Percentiles rank a stretch among this genome's conserved stretches.
Conservation (phyloP, 257 asterid genomes). For the Eucommia ulmoides region DNA sequence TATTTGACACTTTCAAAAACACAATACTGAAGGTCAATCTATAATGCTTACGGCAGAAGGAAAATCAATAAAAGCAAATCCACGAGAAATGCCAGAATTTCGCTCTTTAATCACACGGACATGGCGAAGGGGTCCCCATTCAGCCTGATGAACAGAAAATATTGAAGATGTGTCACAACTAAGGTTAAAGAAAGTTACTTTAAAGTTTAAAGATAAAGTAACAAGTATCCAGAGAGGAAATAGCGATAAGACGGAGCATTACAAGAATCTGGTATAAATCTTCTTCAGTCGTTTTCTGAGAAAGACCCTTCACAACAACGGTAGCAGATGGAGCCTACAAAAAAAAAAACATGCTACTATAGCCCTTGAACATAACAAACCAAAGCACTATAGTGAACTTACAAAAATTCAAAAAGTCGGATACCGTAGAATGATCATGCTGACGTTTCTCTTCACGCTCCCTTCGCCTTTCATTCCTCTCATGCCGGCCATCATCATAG, state of each 20-base stretch:
- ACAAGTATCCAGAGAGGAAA: neutral
- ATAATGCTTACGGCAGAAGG: slow-evolving; percentile 66
- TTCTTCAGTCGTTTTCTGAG: slow-evolving; percentile 92
- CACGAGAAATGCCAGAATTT: slow-evolving; percentile 86
- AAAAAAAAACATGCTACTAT: neutral
- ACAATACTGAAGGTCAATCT: slow-evolving; percentile 5
- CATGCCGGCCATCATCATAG: slow-evolving; percentile 62
- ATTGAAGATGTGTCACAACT: slow-evolving; percentile 3
- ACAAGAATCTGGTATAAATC: slow-evolving; percentile 92
- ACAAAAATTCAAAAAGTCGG: slow-evolving; percentile 6
- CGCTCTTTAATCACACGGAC: slow-evolving; percentile 96
- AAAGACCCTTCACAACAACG: slow-evolving; percentile 92
- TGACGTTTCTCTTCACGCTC: slow-evolving; percentile 70
- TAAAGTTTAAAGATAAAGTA: too few relatives aligned
- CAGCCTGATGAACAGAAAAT: slow-evolving; percentile 41
- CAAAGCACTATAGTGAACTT: slow-evolving; percentile 7
- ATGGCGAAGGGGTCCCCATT: slow-evolving; percentile 98
- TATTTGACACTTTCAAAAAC: slow-evolving; percentile 1
- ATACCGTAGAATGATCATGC: slow-evolving; percentile 61
- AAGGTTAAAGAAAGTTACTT: slow-evolving; percentile 1
- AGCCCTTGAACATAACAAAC: neutral
- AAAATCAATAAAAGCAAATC: slow-evolving; percentile 96
- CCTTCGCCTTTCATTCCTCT: slow-evolving; percentile 68
- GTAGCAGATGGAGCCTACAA: slow-evolving; percentile 90
- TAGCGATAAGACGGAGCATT: slow-evolving; percentile 3